These are phyloP conservation scores for Amphichorda felina DNA, from an alignment of 2,329 filamentous ascomycete species.

Conservation along the genomic window DNA sequence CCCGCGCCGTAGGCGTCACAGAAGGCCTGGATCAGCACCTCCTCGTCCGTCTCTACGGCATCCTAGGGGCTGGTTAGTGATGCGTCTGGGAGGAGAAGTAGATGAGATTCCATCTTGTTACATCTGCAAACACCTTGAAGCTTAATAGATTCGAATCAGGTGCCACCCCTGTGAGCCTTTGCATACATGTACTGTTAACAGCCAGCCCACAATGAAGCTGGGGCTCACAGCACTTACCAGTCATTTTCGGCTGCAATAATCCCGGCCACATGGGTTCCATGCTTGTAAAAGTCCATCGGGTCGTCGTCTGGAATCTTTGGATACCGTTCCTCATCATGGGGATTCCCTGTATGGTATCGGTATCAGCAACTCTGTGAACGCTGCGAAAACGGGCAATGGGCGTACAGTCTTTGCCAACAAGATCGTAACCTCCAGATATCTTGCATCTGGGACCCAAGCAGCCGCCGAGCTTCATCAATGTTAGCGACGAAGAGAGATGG, in stretches of 20 bases:
- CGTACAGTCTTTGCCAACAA: conserved; percentile 21
- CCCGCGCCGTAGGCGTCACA: conserved; percentile 23
- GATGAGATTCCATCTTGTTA: background rate
- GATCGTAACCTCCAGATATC: conserved; percentile 23
- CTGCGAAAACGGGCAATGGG: background rate
- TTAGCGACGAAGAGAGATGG: background rate
- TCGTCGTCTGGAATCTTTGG: conserved; percentile 21
- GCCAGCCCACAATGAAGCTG: no score
- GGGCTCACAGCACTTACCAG: conserved; percentile 2
- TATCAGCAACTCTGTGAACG: background rate
- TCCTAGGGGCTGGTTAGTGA: conserved; percentile 1
- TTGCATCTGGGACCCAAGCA: conserved; percentile 27
- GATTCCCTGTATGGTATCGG: conserved; percentile 12
- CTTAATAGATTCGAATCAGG: conserved; percentile 23
- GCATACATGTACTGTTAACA: conserved; percentile 2
- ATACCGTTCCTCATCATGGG: conserved; percentile 13
- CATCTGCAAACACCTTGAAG: conserved; percentile 20
- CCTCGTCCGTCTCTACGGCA: conserved; percentile 11
- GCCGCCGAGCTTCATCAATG: conserved; percentile 18
- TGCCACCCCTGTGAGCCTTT: conserved; percentile 22
- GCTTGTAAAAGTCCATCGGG: conserved; percentile 20
- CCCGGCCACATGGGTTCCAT: conserved; percentile 23
- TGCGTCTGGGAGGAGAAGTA: background rate
- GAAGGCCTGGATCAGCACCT: conserved; percentile 19
- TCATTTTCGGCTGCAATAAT: conserved; percentile 11